Base-by-base conservation (phyloP, 441 rosid species). In the Gossypium lobatum region DNA sequence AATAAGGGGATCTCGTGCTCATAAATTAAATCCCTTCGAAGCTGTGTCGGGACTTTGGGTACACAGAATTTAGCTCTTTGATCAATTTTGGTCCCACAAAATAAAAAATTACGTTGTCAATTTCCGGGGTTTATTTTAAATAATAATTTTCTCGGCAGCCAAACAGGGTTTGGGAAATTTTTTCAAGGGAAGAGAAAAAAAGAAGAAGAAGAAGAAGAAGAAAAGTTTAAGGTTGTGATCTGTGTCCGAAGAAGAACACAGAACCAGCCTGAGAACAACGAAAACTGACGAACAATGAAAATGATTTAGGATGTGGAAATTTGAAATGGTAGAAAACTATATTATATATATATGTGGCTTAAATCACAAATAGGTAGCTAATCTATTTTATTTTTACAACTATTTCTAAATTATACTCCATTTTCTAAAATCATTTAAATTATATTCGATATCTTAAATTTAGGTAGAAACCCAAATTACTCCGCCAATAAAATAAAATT, bases 1-100 rank as follows among this genome's bases (percentile, higher is more conserved):
- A 83, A 82, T 60, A 77, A 61, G 83, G 85, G 78, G 85, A 86
- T 86, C 93, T 88, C 86, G 96, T 83, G 95, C 88, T 90, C 91
- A 84, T 92, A 87, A 94, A 91, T 59, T 59, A 25, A 6, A 55
- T 75, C 74, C 73, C 54, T 76, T 70, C 81, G 83, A 80, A 80
- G 54, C 79, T 67, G 60, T 76, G 86, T 71, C 73, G 75, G 81
- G 79, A 72, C 81, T 81, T 45, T 73, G 62, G 23, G 58, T 67
- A 75, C 78, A 74, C 88, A 82, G 34, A 21, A 4, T 31, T 25
- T 67, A 55, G 4, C 78, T 59, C 69, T 75, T 71, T 68, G 42
- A 81, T 72, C 79, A 53, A 73, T 45, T 31, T 73, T 73, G 78
- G 83, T 46, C 86, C 85, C 80, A 75, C 83, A 60, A 73, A 54